These are phyloP conservation scores for Diutina mesorugosa DNA, from an alignment of 1,139 yeast genomes.

Conservation along the genomic window DNA sequence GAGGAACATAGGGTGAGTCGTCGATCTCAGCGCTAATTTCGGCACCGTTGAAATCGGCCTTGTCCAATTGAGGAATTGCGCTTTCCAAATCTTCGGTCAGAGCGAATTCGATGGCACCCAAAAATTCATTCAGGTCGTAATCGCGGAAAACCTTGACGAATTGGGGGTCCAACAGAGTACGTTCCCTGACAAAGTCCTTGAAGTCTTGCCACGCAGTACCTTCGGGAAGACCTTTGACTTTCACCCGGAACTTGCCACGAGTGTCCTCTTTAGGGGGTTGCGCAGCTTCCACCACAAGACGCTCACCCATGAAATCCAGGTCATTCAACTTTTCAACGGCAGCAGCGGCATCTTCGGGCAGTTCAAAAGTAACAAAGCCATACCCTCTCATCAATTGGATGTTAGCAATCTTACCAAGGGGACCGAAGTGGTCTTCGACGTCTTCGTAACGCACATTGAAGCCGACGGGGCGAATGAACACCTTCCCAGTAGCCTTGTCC, in stretches of 20 bases:
- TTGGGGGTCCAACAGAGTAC: constrained; percentile 49
- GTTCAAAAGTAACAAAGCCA: constrained; percentile 63
- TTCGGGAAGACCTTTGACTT: constrained; percentile 57
- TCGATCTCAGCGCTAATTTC: constrained; percentile 64
- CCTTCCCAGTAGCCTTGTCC: constrained; percentile 4
- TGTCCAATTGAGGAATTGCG: constrained; percentile 58
- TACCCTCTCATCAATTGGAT: constrained; percentile 64
- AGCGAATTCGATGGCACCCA: constrained; percentile 70
- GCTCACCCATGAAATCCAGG: constrained; percentile 47
- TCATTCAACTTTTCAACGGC: constrained; percentile 55
- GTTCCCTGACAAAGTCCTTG: constrained; percentile 68
- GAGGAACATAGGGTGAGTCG: constrained; percentile 65
- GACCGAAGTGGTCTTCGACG: constrained; percentile 52
- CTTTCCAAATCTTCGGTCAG: constrained; percentile 61
- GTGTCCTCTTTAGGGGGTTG: constrained; percentile 46
- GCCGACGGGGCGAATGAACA: constrained; percentile 9
- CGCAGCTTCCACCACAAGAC: constrained; percentile 56
- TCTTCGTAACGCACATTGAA: constrained; percentile 30
- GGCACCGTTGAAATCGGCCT: constrained; percentile 58
- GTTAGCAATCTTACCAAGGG: constrained; percentile 53
- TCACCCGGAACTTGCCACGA: constrained; percentile 62
- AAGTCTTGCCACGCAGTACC: constrained; percentile 79
- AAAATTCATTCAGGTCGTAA: constrained; percentile 44
- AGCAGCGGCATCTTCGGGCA: constrained; percentile 48
- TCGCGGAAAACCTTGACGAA: constrained; percentile 63